A percentile compares a stretch with the other conserved stretches of the same genome.
Evolutionary conservation across 345 rosid genomes (phyloP).

Genomic region (Erucastrum elatum): DNA sequence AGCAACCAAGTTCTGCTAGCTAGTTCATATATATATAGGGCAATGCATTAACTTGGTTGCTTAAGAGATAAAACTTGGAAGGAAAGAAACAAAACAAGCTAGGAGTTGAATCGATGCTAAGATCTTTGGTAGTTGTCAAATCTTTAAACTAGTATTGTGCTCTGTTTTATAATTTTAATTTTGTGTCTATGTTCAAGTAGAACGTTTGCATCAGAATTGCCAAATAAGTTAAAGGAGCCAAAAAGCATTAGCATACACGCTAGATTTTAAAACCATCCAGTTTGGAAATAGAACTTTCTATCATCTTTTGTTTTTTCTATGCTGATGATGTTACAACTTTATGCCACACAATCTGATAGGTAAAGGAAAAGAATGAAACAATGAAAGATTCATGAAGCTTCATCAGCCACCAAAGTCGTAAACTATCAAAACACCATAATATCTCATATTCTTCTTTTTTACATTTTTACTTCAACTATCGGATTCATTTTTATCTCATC

Average conservation of each 20-base stretch:
- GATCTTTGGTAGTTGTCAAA: constrained; percentile 35
- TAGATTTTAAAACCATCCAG: neutral
- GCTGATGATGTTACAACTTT: neutral
- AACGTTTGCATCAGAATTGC: constrained; percentile 34
- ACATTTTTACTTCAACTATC: constrained; percentile 16
- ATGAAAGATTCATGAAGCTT: neutral
- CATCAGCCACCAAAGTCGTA: neutral
- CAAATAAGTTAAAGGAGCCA: constrained; percentile 22
- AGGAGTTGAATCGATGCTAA: constrained; percentile 67
- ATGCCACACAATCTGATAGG: neutral
- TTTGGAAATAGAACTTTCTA: neutral
- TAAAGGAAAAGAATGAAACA: neutral
- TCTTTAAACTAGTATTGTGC: constrained; percentile 13
- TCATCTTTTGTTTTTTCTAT: neutral
- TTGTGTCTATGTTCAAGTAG: constrained; percentile 4
- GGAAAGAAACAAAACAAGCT: constrained; percentile 42
- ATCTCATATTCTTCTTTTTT: neutral
- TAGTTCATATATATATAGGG: constrained; percentile 24
- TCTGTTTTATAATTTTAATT: neutral
- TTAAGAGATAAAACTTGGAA: neutral
- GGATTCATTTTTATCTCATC: constrained; percentile 19
- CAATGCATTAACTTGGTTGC: constrained; percentile 27
- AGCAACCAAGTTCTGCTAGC: too few relatives aligned
- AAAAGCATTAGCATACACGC: constrained; percentile 2
- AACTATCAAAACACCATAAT: neutral